Conservation (phyloP, 2,329 filamentous ascomycete genomes). For the Neoscytalidium dimidiatum region DNA sequence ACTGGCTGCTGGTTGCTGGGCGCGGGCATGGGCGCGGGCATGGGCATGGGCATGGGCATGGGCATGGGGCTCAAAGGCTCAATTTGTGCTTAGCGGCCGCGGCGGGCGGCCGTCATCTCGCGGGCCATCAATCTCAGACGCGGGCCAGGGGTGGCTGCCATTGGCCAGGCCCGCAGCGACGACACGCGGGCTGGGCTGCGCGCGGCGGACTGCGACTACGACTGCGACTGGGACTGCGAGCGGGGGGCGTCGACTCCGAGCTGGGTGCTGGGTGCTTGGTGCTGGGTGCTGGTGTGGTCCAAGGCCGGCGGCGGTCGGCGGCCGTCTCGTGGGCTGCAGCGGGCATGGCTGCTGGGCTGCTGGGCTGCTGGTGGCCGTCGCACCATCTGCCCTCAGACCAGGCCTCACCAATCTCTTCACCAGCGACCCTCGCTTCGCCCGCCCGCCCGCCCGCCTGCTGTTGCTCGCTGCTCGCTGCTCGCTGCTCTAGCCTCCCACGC, state of each 20-base stretch:
- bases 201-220: too few species aligned
- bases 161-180: conserved; percentile 5
- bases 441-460: too few species aligned
- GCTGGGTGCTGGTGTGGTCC: too few species aligned
- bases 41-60: not conserved
- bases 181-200: not conserved
- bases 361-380: conserved; percentile 11
- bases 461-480: too few species aligned
- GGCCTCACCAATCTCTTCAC: conserved; percentile 12
- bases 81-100: not conserved
- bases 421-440: conserved; percentile 13
- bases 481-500: not conserved
- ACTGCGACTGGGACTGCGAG: too few species aligned
- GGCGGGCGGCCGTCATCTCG: not conserved
- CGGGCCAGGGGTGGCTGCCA: conserved; percentile 2
- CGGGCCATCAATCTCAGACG: conserved; percentile 12
- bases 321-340: conserved; percentile 4
- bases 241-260: too few species aligned
- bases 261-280: too few species aligned
- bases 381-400: conserved; percentile 8
- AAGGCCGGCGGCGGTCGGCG: too few species aligned
- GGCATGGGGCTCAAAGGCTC: not conserved
- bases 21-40: not conserved
- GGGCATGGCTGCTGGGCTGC: not conserved
- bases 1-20: not conserved